Evolutionary conservation across 805 yeast genomes (phyloP).

Genomic region (Candida montana): DNA sequence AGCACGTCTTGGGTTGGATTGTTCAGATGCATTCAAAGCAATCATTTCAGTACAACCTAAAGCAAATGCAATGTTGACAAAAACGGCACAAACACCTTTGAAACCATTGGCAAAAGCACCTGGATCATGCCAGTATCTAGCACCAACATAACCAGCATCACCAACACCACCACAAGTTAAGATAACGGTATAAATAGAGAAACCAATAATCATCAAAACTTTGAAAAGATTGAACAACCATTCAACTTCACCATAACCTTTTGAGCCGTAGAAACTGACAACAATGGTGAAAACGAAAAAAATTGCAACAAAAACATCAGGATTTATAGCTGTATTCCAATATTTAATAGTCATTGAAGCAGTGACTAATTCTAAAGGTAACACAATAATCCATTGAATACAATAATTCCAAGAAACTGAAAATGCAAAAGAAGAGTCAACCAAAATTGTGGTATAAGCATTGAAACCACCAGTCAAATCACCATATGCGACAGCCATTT

Average conservation of each 20-base stretch:
- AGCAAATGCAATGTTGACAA: constrained; percentile 54
- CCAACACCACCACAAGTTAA: constrained; percentile 39
- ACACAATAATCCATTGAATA: constrained; percentile 57
- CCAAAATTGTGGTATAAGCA: constrained; percentile 47
- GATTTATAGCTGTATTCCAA: constrained; percentile 50
- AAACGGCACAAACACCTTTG: constrained; percentile 48
- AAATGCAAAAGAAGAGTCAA: constrained; percentile 54
- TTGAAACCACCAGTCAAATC: constrained; percentile 60
- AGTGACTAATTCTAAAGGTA: constrained; percentile 60
- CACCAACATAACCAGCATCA: constrained; percentile 44
- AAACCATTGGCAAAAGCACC: constrained; percentile 51
- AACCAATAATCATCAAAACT: constrained; percentile 55
- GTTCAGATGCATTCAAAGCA: constrained; percentile 47
- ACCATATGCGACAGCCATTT: constrained; percentile 56
- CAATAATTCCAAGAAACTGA: constrained; percentile 61
- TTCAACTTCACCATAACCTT: constrained; percentile 58
- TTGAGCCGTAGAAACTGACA: constrained; percentile 49
- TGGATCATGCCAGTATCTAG: constrained; percentile 45
- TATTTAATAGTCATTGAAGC: constrained; percentile 56
- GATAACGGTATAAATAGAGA: constrained; percentile 47
- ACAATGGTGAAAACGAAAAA: constrained; percentile 41
- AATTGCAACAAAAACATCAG: constrained; percentile 54
- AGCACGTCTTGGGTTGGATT: constrained; percentile 46
- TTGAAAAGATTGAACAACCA: constrained; percentile 62
- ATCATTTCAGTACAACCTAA: constrained; percentile 57